Conservation (phyloP, 257 asterid genomes). For the Nyctanthes arbortristis region DNA sequence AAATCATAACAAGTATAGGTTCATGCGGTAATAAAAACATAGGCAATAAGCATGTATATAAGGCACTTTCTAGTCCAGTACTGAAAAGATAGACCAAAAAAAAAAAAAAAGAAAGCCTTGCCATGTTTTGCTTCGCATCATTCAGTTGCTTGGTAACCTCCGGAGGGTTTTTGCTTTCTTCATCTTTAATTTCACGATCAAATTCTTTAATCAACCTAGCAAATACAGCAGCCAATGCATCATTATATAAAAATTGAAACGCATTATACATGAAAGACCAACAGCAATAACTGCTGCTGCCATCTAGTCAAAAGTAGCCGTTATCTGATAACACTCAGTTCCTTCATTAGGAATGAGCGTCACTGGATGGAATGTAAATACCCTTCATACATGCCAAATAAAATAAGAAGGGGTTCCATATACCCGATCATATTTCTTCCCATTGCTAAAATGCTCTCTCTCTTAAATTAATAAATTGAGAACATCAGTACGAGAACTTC, state of each 20-base stretch:
- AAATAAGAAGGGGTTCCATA: not conserved
- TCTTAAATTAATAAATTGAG: not conserved
- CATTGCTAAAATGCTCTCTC: not conserved
- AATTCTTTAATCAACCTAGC: too few relatives aligned
- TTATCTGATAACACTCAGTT: constrained; percentile 6
- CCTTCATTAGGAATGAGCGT: not conserved
- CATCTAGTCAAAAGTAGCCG: constrained; percentile 18
- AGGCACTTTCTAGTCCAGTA: constrained; percentile 1
- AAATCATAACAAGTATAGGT: too few relatives aligned
- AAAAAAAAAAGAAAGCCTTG: too few relatives aligned
- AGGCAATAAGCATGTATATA: not conserved
- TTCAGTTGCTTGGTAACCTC: too few relatives aligned
- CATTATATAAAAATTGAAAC: not conserved
- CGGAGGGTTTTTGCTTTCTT: constrained; percentile 44
- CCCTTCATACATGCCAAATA: not conserved
- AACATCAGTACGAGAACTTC: too few relatives aligned
- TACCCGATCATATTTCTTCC: not conserved
- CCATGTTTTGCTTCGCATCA: constrained; percentile 54
- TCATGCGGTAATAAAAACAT: too few relatives aligned
- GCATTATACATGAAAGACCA: constrained; percentile 17
- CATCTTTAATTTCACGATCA: not conserved
- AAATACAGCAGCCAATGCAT: too few relatives aligned
- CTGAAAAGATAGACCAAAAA: constrained; percentile 1
- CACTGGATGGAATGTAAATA: not conserved
- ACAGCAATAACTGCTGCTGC: constrained; percentile 15